Base-by-base conservation (phyloP, 331 rosid genomes). In the Acacia pycnantha region DNA sequence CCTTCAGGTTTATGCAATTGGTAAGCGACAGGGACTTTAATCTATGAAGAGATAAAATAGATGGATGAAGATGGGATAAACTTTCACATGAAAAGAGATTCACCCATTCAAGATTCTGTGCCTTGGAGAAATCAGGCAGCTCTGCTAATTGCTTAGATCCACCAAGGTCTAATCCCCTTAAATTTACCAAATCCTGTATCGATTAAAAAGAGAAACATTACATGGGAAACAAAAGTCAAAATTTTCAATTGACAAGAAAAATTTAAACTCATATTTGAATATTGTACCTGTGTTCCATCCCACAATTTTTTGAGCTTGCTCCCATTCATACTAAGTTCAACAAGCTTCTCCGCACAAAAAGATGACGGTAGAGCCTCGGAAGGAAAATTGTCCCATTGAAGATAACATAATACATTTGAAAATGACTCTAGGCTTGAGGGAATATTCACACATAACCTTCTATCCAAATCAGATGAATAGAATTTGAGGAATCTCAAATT, bases 271-370 rank as follows among this genome's bases (percentile, higher is more conserved):
- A 33, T 33, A 33, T 66, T 11, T 62, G 37, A 1, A 41, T 41
- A 41, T 8, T 41, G 44, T 1, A 41, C 44, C 44, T 41, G 11
- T 2, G 44, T 41, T 41, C 44, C 44, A 8, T 8, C 44, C 44
- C 44, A 41, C 44, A 41, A 41, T 8, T 41, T 41, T 41, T 41
- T 41, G 11, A 41, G 44, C 44, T 41, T 41, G 44, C 44, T 41
- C 11, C 44, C 44, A 41, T 41, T 41, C 77, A 84, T 22, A 19
- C n/a, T 19, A 70, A 70, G 51, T 44, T 70, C 73, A 67, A 71
- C 56, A 14, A 71, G 54, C 19, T 46, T 44, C n/a, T 47, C n/a
- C 2, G 76, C 18, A 44, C 40, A 44, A 21, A 67, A 67, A 1
- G 27, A 15, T 3, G 48, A 21, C 0, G 73, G 48, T 21, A 35